phyloP scores from a whole-genome alignment of 495 filamentous ascomycete species.

The Talaromyces nanjingensis region DNA sequence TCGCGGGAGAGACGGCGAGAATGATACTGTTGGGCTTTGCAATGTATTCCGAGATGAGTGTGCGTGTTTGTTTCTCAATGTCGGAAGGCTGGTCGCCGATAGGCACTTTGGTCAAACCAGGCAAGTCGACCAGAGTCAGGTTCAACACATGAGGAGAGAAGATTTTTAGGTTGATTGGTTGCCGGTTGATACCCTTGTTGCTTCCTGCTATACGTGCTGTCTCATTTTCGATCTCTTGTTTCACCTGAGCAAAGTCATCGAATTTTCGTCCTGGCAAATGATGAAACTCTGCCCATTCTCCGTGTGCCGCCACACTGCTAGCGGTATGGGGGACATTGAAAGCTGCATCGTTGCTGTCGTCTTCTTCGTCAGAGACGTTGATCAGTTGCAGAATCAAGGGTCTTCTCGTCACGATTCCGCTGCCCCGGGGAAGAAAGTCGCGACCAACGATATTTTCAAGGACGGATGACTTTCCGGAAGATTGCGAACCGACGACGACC shows the following conservation, averaged over 20 bases:
- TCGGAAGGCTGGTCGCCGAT: conserved; percentile 98
- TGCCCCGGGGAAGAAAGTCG: conserved; percentile 93
- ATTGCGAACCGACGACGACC: conserved; percentile 98
- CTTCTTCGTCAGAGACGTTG: conserved; percentile 81
- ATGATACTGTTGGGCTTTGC: conserved; percentile 99
- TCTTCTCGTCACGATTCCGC: conserved; percentile 90
- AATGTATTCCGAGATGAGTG: conserved; percentile 96
- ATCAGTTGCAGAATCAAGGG: conserved; percentile 96
- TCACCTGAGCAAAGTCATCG: conserved; percentile 86
- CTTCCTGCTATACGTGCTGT: conserved; percentile 90
- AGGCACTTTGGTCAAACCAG: conserved; percentile 94
- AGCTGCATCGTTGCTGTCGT: conserved; percentile 53
- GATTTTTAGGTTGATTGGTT: conserved; percentile 98
- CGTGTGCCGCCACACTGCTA: conserved; percentile 59
- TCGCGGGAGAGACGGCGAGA: conserved; percentile 92
- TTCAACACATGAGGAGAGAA: conserved; percentile 97
- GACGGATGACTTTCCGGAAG: conserved; percentile 98
- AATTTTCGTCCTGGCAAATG: conserved; percentile 86
- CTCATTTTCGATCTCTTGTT: conserved; percentile 95
- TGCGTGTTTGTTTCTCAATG: conserved; percentile 98
- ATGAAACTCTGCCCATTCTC: conserved; percentile 96
- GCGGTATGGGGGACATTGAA: conserved; percentile 62
- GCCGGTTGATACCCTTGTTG: conserved; percentile 97
- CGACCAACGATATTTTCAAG: conserved; percentile 98
- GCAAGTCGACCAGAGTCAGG: conserved; percentile 92